Evolutionary conservation across 2,329 filamentous ascomycete species (phyloP).

Genomic region (Camillea tinctor): DNA sequence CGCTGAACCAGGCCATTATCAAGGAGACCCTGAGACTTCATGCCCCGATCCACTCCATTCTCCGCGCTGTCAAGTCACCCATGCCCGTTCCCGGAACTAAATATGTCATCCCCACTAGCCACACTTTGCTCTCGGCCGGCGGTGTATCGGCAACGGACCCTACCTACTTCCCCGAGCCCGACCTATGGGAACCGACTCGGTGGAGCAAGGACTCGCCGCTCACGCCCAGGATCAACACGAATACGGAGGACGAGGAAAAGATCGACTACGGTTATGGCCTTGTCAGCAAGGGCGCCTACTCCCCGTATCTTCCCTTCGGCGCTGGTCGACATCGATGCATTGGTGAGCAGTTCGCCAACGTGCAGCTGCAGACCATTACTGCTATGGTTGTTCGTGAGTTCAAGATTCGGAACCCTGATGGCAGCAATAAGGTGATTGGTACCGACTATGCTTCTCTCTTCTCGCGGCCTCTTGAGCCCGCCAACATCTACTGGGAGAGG

Average conservation of each 20-base stretch:
- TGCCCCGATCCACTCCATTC: conserved; percentile 90
- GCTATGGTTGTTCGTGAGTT: conserved; percentile 75
- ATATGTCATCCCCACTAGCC: conserved; percentile 76
- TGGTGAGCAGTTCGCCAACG: conserved; percentile 93
- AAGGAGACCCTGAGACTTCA: conserved; percentile 91
- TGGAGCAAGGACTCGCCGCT: conserved; percentile 71
- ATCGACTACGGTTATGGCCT: conserved; percentile 93
- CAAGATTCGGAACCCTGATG: conserved; percentile 74
- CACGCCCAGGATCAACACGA: conserved; percentile 47
- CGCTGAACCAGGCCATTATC: conserved; percentile 79
- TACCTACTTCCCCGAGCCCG: conserved; percentile 77
- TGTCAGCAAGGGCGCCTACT: conserved; percentile 85
- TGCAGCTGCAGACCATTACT: conserved; percentile 84
- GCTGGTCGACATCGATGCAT: conserved; percentile 93
- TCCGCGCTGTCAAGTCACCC: conserved; percentile 87
- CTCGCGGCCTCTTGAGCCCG: conserved; percentile 69
- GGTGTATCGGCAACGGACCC: conserved; percentile 74
- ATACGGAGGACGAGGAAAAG: conserved; percentile 64
- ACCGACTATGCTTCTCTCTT: conserved; percentile 72
- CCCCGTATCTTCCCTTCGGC: conserved; percentile 91
- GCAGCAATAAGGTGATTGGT: conserved; percentile 65
- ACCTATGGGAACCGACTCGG: conserved; percentile 84
- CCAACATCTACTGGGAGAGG: conserved; percentile 73
- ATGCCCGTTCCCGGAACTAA: conserved; percentile 81
- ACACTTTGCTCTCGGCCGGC: conserved; percentile 81